Evolutionary conservation across 345 rosid genomes (phyloP).

Genomic region (Eucalyptus polyanthemos): DNA sequence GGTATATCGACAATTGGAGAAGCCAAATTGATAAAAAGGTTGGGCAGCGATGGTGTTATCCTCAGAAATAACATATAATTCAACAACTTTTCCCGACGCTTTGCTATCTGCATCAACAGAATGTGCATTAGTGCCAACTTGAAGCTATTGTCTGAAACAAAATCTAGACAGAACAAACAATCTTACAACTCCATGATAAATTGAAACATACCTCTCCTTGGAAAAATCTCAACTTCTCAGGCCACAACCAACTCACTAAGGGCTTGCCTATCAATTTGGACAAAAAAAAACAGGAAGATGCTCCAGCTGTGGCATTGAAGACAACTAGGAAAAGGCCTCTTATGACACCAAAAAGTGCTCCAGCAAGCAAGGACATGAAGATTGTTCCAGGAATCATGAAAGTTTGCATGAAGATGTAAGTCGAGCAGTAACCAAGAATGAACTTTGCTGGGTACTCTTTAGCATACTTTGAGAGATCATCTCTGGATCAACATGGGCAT

Average conservation of each 20-base stretch:
- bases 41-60: constrained; percentile 89
- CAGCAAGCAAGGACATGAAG: constrained; percentile 97
- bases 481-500: constrained; percentile 34
- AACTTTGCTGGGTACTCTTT: constrained; percentile 71
- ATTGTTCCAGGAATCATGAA: constrained; percentile 99
- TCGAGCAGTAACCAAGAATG: constrained; percentile 88
- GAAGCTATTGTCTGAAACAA: not conserved
- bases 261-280: constrained; percentile 96
- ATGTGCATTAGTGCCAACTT: not conserved
- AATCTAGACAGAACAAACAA: not conserved
- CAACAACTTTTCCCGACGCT: constrained; percentile 83
- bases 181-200: not conserved
- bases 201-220: constrained; percentile 66
- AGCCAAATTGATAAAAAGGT: constrained; percentile 94
- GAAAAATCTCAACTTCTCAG: constrained; percentile 87
- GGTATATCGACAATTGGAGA: constrained; percentile 97
- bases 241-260: constrained; percentile 88
- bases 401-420: constrained; percentile 98
- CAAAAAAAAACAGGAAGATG: constrained; percentile 84
- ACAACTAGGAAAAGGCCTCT: constrained; percentile 86
- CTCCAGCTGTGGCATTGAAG: constrained; percentile 91
- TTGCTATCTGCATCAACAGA: constrained; percentile 49
- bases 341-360: constrained; percentile 89
- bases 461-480: constrained; percentile 66
- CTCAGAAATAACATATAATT: constrained; percentile 96